These are phyloP conservation scores for Hibiscus mutabilis DNA, from an alignment of 345 rosid species.

Conservation along the genomic window DNA sequence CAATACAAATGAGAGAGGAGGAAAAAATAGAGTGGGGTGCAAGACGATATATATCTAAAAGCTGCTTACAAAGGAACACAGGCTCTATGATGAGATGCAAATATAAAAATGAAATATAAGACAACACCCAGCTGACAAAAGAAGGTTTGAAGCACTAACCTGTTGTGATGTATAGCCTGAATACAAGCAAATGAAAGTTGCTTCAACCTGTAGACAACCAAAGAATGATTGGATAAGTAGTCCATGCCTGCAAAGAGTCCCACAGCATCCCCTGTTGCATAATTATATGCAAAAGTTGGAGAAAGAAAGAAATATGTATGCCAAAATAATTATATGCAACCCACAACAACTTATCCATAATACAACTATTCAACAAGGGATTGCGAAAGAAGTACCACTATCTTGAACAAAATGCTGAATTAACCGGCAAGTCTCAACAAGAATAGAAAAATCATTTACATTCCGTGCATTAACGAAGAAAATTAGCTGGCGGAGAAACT, in stretches of 20 bases:
- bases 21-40: neutral
- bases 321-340: too few species aligned
- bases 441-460: slow-evolving; percentile 45
- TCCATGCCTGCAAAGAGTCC: slow-evolving; percentile 60
- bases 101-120: neutral
- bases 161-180: slow-evolving; percentile 23
- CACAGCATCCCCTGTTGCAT: slow-evolving; percentile 60
- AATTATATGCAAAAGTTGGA: neutral
- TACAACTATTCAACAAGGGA: neutral
- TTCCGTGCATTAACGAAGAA: slow-evolving; percentile 67
- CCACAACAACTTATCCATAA: slow-evolving; percentile 13
- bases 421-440: slow-evolving; percentile 60
- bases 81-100: neutral
- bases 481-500: slow-evolving; percentile 64
- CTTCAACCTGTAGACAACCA: slow-evolving; percentile 80
- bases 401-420: slow-evolving; percentile 45
- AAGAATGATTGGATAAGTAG: slow-evolving; percentile 35
- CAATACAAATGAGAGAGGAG: neutral
- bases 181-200: slow-evolving; percentile 30
- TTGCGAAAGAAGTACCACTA: slow-evolving; percentile 35
- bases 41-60: neutral
- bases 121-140: neutral
- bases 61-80: neutral
- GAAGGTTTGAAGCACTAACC: slow-evolving; percentile 37
- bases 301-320: neutral